Evolutionary conservation across 2,329 filamentous ascomycete species (phyloP), one percentile per base, ranked within the genome.

Genomic region (Pseudogymnoascus sp.): DNA sequence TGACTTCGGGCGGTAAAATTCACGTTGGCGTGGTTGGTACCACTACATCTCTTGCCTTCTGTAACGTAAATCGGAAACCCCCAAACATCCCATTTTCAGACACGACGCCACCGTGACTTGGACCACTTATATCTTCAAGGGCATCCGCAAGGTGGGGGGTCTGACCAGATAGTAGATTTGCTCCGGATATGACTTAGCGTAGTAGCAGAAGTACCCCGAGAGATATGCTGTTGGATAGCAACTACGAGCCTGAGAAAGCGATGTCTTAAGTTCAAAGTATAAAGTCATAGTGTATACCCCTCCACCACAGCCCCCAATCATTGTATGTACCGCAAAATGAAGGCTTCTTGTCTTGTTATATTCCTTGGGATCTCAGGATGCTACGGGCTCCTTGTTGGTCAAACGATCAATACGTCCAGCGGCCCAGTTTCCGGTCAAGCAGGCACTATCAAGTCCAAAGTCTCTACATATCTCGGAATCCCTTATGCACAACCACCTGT

Each of bases 401-500:
- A 70, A 62, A 65, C 64, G 5, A 69, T 72, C 7, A 53, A 67
- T 19, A 72, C 71, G 1, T 67, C 56, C 47, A 71, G 70, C 50
- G 71, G 71, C 2, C 65, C 67, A 19, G 69, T 72, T 6, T 64
- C 44, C 61, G 71, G 71, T 35, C 70, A 69, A 59, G 65, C 68
- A 38, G 69, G 65, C 11, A 63, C 47, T 11, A 65, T 65, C 33
- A 38, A 65, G 2, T 63, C 70, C 1, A 62, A 65, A 2, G 70
- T 72, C 8, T 68, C 69, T 1, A 68, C 68, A 56, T 79, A 79
- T 62, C 68, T 77, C 10, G 75, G 76, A 6, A 75, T 79, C 59
- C 76, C 74, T 5, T 78, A 76, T 67, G 76, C 72, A 2, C 69
- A 74, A 29, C 72, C 75, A 8, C 76, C 77, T 7, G 65, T 73